Evolutionary conservation across 2,329 filamentous ascomycete genomes (phyloP).

Genomic region (Beauveria sp.): DNA sequence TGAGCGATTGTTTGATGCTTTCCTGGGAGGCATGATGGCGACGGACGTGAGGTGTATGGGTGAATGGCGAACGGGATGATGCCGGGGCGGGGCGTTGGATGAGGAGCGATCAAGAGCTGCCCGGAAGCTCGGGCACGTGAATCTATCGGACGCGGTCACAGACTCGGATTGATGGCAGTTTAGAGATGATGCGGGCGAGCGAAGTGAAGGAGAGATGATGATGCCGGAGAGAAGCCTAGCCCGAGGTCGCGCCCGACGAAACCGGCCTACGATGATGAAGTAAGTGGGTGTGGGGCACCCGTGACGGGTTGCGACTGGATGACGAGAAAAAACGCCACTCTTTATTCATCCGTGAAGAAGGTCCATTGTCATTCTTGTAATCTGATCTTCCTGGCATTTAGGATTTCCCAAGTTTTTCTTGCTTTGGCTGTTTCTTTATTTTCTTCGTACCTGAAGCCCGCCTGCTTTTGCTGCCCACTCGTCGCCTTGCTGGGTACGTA

Average conservation of each 20-base stretch:
- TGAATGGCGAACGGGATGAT: neutral
- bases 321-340: too few relatives aligned
- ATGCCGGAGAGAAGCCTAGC: neutral
- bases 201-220: neutral
- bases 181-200: neutral
- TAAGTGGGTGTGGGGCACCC: neutral
- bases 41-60: neutral
- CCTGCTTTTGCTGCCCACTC: too few relatives aligned
- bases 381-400: too few relatives aligned
- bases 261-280: neutral
- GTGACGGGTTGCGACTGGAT: neutral
- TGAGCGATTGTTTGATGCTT: neutral
- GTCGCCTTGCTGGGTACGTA: too few relatives aligned
- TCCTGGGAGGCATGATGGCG: conserved; percentile 5
- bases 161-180: neutral
- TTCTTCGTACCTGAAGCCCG: too few relatives aligned
- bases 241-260: neutral
- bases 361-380: too few relatives aligned
- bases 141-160: neutral
- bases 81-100: neutral
- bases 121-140: neutral
- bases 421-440: too few relatives aligned
- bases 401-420: too few relatives aligned
- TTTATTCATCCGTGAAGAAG: too few relatives aligned
- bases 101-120: neutral